These are phyloP conservation scores for Trichosporon asahii DNA, from an alignment of 1,284 basidiomycete genomes.

Conservation along the genomic window DNA sequence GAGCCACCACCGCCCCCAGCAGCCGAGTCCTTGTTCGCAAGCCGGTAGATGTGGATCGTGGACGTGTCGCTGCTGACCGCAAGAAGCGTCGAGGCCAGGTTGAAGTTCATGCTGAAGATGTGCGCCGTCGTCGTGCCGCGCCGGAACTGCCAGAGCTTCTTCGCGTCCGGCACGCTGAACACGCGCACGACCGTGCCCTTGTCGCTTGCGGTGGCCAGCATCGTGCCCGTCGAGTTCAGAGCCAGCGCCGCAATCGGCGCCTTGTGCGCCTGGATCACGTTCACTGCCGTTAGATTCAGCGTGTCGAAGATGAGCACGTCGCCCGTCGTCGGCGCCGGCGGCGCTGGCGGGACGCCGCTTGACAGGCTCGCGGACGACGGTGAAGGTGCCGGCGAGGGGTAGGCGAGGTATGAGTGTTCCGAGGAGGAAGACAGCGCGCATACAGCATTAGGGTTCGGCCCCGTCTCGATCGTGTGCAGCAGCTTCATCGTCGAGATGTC, in stretches of 20 bases:
- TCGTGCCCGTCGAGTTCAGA: slow-evolving; percentile 80
- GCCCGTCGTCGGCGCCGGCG: slow-evolving; percentile 61
- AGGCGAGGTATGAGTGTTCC: slow-evolving; percentile 92
- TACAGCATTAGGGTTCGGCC: slow-evolving; percentile 91
- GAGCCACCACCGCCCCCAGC: not conserved
- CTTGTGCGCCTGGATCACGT: slow-evolving; percentile 97
- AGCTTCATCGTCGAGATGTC: slow-evolving; percentile 99
- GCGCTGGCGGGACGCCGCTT: slow-evolving; percentile 48
- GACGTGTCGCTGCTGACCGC: slow-evolving; percentile 90
- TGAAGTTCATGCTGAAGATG: slow-evolving; percentile 92
- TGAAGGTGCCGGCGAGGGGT: slow-evolving; percentile 88
- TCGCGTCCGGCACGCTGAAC: slow-evolving; percentile 83
- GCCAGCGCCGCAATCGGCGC: slow-evolving; percentile 82
- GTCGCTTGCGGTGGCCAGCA: slow-evolving; percentile 90
- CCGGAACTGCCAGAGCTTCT: slow-evolving; percentile 92
- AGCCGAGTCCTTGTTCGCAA: slow-evolving; percentile 53
- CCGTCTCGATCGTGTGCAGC: slow-evolving; percentile 94
- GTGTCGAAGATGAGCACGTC: slow-evolving; percentile 94
- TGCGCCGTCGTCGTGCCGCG: slow-evolving; percentile 79
- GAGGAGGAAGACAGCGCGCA: slow-evolving; percentile 92
- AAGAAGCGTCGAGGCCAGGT: slow-evolving; percentile 74
- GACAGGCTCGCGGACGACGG: slow-evolving; percentile 55
- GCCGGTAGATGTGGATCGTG: slow-evolving; percentile 95
- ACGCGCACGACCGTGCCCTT: slow-evolving; percentile 98
- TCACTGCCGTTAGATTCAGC: slow-evolving; percentile 80